Evolutionary conservation across 306 rosid genomes (phyloP).

Genomic region (Dryas octopetala): DNA sequence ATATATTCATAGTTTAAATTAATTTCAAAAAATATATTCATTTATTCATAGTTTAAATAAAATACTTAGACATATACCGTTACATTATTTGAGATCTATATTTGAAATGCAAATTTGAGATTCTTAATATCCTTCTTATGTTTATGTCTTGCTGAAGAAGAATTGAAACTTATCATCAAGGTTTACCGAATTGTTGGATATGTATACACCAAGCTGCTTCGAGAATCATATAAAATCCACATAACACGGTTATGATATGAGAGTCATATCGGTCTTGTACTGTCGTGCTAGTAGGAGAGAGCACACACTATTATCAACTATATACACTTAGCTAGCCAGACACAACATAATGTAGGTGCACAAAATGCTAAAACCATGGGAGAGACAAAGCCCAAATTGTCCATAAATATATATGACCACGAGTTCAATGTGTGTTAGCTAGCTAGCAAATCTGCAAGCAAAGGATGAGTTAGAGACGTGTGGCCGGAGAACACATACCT

Average conservation of each 20-base stretch:
- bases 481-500: constrained; percentile 26
- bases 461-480: constrained; percentile 32
- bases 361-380: not conserved
- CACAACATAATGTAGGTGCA: not conserved
- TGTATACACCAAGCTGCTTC: too few species aligned
- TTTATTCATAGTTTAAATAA: too few species aligned
- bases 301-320: too few species aligned
- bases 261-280: too few species aligned
- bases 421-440: constrained; percentile 17
- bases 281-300: not conserved
- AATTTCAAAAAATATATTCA: too few species aligned
- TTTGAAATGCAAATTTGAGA: too few species aligned
- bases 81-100: too few species aligned
- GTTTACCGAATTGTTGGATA: not conserved
- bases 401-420: not conserved
- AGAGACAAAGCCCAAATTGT: not conserved
- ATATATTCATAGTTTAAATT: too few species aligned
- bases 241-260: too few species aligned
- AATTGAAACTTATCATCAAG: not conserved
- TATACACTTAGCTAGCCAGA: too few species aligned
- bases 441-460: not conserved
- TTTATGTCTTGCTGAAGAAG: not conserved
- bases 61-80: too few species aligned
- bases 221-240: too few species aligned
- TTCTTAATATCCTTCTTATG: not conserved